phyloP scores from a whole-genome alignment of 129 eudicot species.

The Ambrosia trifida region DNA sequence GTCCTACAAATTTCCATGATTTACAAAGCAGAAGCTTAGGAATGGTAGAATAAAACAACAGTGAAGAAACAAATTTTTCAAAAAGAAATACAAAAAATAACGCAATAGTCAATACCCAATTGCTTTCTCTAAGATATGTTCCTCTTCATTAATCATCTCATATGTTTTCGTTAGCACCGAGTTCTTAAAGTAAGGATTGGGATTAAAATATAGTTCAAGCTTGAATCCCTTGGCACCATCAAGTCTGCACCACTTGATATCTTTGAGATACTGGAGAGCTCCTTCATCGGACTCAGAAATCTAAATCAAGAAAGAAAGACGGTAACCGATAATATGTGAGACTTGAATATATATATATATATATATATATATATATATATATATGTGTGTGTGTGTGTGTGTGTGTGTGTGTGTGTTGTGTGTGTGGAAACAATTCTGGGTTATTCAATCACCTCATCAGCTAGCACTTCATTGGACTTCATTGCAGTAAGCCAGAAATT shows the following conservation, averaged over 20 bases:
- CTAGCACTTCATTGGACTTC: slow-evolving; percentile 81
- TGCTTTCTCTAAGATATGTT: slow-evolving; percentile 90
- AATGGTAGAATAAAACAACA: background rate
- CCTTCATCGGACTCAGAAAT: slow-evolving; percentile 87
- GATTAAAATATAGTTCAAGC: slow-evolving; percentile 77
- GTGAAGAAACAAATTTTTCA: background rate
- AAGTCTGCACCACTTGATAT: slow-evolving; percentile 77
- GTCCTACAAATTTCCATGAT: slow-evolving; percentile 52
- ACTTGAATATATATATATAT: background rate
- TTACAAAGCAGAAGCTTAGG: background rate
- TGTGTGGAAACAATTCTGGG: background rate
- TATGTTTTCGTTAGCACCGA: slow-evolving; percentile 72
- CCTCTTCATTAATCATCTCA: slow-evolving; percentile 96
- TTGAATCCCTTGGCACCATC: slow-evolving; percentile 84
- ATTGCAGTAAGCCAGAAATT: slow-evolving; percentile 90
- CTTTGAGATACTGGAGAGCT: slow-evolving; percentile 85
- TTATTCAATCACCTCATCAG: slow-evolving; percentile 62
- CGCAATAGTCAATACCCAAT: slow-evolving; percentile 52
- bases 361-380: background rate
- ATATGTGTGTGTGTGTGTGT: background rate
- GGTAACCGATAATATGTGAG: background rate
- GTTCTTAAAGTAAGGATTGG: slow-evolving; percentile 85
- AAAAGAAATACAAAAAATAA: background rate
- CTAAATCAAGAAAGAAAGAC: slow-evolving; percentile 34
- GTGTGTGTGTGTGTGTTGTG: background rate